These are phyloP conservation scores for Eucalyptus cloeziana DNA, from an alignment of 345 rosid species.

Conservation along the genomic window DNA sequence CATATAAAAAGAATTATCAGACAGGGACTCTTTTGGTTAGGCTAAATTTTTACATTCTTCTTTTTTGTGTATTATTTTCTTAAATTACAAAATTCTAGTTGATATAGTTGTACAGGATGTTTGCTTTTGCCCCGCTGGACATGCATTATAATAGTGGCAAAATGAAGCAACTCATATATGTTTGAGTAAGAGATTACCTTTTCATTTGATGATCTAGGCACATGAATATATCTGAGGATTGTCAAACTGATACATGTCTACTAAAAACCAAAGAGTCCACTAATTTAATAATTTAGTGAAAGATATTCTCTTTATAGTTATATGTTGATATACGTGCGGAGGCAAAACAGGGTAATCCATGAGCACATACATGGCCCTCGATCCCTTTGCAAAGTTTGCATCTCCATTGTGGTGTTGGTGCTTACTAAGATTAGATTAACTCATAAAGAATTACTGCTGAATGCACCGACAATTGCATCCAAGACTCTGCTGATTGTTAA, in stretches of 20 bases:
- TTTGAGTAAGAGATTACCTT: not conserved
- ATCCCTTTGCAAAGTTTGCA: not conserved
- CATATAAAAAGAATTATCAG: constrained; percentile 19
- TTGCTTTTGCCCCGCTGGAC: not conserved
- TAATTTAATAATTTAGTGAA: not conserved
- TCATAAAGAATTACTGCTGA: not conserved
- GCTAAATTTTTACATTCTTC: not conserved
- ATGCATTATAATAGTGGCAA: not conserved
- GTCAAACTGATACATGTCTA: not conserved
- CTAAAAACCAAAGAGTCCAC: not conserved
- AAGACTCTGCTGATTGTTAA: constrained; percentile 78
- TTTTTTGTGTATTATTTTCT: not conserved
- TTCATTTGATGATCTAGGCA: not conserved
- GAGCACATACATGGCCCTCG: not conserved
- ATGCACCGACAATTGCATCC: not conserved
- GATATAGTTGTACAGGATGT: not conserved
- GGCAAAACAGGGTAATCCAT: not conserved
- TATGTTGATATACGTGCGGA: not conserved
- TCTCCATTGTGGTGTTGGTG: not conserved
- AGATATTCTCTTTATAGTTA: not conserved
- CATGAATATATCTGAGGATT: not conserved
- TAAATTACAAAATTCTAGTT: not conserved
- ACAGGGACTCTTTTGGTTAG: constrained; percentile 60
- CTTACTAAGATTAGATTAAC: not conserved
- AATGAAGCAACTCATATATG: not conserved